phyloP scores from a whole-genome alignment of 352 stramenopile species.

The Globisporangium iwayamae region DNA sequence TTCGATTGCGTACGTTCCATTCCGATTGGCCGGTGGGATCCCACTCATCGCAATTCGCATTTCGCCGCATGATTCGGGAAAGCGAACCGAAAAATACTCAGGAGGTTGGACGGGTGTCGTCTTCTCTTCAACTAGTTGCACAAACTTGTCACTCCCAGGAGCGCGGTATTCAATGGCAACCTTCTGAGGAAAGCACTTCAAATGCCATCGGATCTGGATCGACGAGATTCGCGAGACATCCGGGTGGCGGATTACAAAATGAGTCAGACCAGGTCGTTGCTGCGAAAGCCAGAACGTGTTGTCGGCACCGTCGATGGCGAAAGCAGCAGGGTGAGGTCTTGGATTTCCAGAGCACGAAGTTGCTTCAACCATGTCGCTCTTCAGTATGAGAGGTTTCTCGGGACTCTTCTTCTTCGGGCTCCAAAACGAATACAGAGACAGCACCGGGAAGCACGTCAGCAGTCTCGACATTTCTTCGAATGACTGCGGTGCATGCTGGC shows the following conservation, averaged over 20 bases:
- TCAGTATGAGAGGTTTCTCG: slow-evolving; percentile 47
- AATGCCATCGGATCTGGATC: slow-evolving; percentile 66
- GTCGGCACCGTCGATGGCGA: slow-evolving; percentile 52
- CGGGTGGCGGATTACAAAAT: slow-evolving; percentile 39
- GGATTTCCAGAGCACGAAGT: slow-evolving; percentile 54
- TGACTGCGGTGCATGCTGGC: slow-evolving; percentile 38
- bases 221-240: slow-evolving; percentile 51
- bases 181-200: slow-evolving; percentile 54
- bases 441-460: slow-evolving; percentile 62
- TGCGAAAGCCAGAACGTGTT: slow-evolving; percentile 79
- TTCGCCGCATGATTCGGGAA: slow-evolving; percentile 43
- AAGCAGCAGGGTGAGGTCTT: slow-evolving; percentile 36
- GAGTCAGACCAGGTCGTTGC: slow-evolving; percentile 44
- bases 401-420: slow-evolving; percentile 64
- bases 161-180: slow-evolving; percentile 56
- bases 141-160: slow-evolving; percentile 32
- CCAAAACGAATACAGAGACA: slow-evolving; percentile 86
- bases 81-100: slow-evolving; percentile 35
- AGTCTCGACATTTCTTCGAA: slow-evolving; percentile 81
- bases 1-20: slow-evolving; percentile 65
- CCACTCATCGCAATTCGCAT: slow-evolving; percentile 65
- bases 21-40: slow-evolving; percentile 59
- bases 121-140: slow-evolving; percentile 33
- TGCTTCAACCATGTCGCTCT: slow-evolving; percentile 42
- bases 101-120: slow-evolving; percentile 17